Evolutionary conservation across 176 grass and related monocot species (phyloP), one percentile per base, ranked within the genome.

Genomic region (Hsuehochloa calcarea): DNA sequence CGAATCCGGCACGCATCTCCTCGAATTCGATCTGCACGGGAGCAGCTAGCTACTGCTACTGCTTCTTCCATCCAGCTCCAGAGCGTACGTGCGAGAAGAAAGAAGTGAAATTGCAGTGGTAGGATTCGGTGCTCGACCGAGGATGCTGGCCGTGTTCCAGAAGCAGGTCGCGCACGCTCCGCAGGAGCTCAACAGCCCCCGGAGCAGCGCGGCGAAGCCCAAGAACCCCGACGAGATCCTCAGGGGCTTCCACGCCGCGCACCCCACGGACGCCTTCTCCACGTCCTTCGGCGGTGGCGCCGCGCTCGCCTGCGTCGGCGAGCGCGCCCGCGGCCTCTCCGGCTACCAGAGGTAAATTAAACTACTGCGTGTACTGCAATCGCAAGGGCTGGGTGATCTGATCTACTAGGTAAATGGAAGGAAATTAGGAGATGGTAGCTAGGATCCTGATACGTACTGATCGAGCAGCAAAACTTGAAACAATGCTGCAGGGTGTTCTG

Each of bases 71-170:
- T 20, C 47, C 27, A 11, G 47, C 31, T 34, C 31, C 31, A 34
- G 31, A 2, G 31, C 31, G 31, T 14, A 49, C 72, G 7, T 3
- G 25, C 6, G 8, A n/a, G 10, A 14, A n/a, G 5, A 22, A 19
- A 10, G 1, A 68, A 20, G 0, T 17, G 4, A 5, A 8, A 0
- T 12, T 59, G 65, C 55, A 0, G 22, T 4, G 0, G 56, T 25
- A 10, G 22, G 56, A 23, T 59, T 1, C 29, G 29, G 31, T 11
- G 9, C 7, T 61, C 10, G 23, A 2, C 4, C n/a, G 15, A 85
- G 46, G n/a, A 98, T 95, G 96, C 56, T 98, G 85, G 93, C 93
- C 43, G 87, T 95, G 69, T 95, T 95, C 74, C 93, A 92, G 72
- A 98, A 95, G 83, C 87, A 95, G 79, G 87, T 98, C 59, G 91